These are phyloP conservation scores for Globisporangium middletonii DNA, from an alignment of 352 stramenopile genomes.

Conservation along the genomic window DNA sequence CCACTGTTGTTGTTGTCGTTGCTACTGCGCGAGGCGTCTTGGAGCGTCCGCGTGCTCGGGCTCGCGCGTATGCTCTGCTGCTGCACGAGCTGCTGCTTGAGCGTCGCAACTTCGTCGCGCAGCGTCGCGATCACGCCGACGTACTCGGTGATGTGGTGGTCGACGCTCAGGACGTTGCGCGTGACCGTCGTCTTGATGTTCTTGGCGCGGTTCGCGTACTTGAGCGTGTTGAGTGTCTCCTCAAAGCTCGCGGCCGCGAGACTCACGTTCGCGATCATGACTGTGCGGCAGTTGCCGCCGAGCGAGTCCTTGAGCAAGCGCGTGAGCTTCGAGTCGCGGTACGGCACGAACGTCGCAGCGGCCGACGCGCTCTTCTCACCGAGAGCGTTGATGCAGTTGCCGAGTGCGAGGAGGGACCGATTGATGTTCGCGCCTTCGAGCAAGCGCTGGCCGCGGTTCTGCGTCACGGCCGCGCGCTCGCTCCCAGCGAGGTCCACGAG, in stretches of 20 bases:
- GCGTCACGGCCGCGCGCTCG: slow-evolving; percentile 86
- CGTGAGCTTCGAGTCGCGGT: slow-evolving; percentile 87
- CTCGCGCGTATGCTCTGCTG: neutral
- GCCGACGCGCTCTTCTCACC: slow-evolving; percentile 54
- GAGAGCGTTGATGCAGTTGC: slow-evolving; percentile 93
- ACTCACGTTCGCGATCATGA: slow-evolving; percentile 93
- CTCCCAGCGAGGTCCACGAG: slow-evolving; percentile 89
- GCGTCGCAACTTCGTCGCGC: slow-evolving; percentile 74
- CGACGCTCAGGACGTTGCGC: slow-evolving; percentile 83
- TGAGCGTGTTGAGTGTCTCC: slow-evolving; percentile 92
- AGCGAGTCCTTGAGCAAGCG: slow-evolving; percentile 88
- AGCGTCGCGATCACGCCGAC: slow-evolving; percentile 79
- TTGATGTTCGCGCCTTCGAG: slow-evolving; percentile 93
- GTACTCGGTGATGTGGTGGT: slow-evolving; percentile 87
- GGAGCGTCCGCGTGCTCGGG: neutral
- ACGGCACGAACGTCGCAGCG: slow-evolving; percentile 71
- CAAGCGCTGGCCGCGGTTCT: slow-evolving; percentile 82
- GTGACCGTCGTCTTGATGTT: slow-evolving; percentile 91
- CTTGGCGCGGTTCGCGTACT: slow-evolving; percentile 91
- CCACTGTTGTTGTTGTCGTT: slow-evolving; percentile 15
- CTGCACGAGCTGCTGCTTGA: slow-evolving; percentile 61
- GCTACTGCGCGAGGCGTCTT: neutral
- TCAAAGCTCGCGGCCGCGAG: slow-evolving; percentile 75
- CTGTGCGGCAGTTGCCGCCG: slow-evolving; percentile 90
- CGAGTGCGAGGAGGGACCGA: slow-evolving; percentile 82